Evolutionary conservation across 345 rosid species (phyloP).

Genomic region (Noccaea bulbosa): DNA sequence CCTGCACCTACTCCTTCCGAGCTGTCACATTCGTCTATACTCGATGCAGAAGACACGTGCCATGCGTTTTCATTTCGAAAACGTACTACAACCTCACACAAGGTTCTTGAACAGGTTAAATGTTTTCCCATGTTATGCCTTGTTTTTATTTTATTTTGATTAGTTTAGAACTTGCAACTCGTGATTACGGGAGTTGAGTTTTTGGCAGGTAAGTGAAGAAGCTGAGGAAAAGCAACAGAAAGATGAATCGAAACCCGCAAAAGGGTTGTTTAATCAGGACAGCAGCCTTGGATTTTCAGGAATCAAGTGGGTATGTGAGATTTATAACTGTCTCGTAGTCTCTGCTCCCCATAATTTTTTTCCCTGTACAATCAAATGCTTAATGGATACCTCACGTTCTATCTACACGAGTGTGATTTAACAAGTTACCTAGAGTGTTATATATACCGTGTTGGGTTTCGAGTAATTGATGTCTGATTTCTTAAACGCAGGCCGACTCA

Average conservation of each 20-base stretch:
- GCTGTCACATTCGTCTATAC: constrained; percentile 58
- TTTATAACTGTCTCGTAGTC: background rate
- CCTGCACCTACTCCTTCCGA: constrained; percentile 47
- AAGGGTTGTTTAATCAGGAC: constrained; percentile 58
- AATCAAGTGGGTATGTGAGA: constrained; percentile 79
- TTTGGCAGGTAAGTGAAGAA: constrained; percentile 52
- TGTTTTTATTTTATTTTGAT: background rate
- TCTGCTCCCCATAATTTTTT: background rate
- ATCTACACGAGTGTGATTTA: background rate
- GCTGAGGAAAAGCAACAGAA: constrained; percentile 43
- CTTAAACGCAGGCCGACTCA: constrained; percentile 71
- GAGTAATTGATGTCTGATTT: constrained; percentile 1
- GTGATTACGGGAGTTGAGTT: background rate
- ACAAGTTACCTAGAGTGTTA: background rate
- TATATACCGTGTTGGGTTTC: background rate
- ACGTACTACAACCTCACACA: constrained; percentile 29
- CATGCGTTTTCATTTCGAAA: constrained; percentile 73
- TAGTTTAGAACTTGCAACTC: constrained; percentile 25
- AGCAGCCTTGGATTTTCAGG: constrained; percentile 89
- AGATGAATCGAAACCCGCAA: constrained; percentile 49
- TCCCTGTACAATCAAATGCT: background rate
- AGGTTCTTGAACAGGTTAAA: constrained; percentile 40
- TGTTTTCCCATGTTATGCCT: background rate
- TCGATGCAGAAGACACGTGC: constrained; percentile 95
- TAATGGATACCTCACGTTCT: background rate